Evolutionary conservation across 257 asterid genomes (phyloP).

Genomic region (Nicotiana tomentosiformis): DNA sequence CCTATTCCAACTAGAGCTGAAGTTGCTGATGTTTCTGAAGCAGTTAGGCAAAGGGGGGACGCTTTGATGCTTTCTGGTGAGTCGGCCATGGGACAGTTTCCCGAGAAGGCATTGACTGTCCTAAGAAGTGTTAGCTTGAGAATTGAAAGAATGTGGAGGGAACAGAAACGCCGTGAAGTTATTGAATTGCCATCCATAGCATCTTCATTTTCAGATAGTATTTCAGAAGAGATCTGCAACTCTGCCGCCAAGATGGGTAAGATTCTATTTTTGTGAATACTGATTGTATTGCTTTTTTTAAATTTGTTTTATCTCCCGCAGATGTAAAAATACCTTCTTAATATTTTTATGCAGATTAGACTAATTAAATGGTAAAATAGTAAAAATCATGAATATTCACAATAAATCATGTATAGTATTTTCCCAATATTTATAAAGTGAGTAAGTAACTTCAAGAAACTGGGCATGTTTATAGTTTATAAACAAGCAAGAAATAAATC

Average conservation of each 20-base stretch:
- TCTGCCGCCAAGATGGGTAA: slow-evolving; percentile 99
- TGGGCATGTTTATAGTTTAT: neutral
- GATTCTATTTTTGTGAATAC: slow-evolving; percentile 6
- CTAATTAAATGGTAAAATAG: neutral
- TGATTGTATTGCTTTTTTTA: neutral
- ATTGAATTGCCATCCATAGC: slow-evolving; percentile 79
- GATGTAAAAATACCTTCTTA: neutral
- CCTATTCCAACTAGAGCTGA: slow-evolving; percentile 99
- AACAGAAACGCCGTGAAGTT: slow-evolving; percentile 69
- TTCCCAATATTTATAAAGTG: neutral
- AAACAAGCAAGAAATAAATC: neutral
- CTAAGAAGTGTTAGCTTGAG: slow-evolving; percentile 91
- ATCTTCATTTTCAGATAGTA: slow-evolving; percentile 71
- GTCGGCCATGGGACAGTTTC: slow-evolving; percentile 99
- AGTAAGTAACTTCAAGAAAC: neutral
- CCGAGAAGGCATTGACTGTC: slow-evolving; percentile 92
- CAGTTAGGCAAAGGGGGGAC: slow-evolving; percentile 90
- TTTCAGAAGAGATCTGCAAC: slow-evolving; percentile 95
- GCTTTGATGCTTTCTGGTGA: slow-evolving; percentile 99
- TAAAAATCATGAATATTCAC: neutral
- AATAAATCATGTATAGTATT: neutral
- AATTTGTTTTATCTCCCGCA: neutral
- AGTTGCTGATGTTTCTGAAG: slow-evolving; percentile 98
- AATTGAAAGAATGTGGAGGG: slow-evolving; percentile 99
- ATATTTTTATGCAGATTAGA: neutral